phyloP scores from a whole-genome alignment of 805 yeast genomes.

The Candida chauliodis region DNA sequence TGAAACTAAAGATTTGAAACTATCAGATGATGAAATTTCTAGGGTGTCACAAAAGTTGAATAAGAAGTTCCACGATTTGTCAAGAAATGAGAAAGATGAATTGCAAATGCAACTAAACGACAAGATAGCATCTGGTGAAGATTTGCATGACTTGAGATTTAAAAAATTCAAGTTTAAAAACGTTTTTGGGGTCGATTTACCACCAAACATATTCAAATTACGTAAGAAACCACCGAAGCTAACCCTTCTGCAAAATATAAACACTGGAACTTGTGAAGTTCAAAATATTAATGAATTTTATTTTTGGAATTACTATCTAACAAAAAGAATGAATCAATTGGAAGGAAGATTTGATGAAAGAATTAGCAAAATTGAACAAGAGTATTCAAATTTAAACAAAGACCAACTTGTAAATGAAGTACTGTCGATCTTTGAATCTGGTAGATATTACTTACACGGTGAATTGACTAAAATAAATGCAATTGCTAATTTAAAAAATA shows the following conservation, averaged over 20 bases:
- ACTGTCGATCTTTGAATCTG: background rate
- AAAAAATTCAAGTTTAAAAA: background rate
- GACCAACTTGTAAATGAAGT: background rate
- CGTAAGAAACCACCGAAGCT: background rate
- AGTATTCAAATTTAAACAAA: background rate
- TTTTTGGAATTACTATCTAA: slow-evolving; percentile 4
- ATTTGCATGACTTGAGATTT: background rate
- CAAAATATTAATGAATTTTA: background rate
- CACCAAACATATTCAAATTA: background rate
- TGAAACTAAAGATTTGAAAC: background rate
- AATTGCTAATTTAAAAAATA: background rate
- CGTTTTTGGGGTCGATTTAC: slow-evolving; percentile 2
- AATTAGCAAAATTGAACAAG: background rate
- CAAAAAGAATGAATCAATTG: background rate
- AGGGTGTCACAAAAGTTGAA: background rate
- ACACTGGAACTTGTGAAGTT: background rate
- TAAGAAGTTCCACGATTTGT: background rate
- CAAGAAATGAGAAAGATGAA: background rate
- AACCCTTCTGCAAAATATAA: background rate
- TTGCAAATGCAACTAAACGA: background rate
- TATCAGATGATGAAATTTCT: background rate
- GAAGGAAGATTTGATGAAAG: background rate
- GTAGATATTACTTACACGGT: background rate
- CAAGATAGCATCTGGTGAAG: background rate
- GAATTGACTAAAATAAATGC: background rate